Conservation (phyloP, 2,329 filamentous ascomycete genomes). For the Verticillium nubilum region DNA sequence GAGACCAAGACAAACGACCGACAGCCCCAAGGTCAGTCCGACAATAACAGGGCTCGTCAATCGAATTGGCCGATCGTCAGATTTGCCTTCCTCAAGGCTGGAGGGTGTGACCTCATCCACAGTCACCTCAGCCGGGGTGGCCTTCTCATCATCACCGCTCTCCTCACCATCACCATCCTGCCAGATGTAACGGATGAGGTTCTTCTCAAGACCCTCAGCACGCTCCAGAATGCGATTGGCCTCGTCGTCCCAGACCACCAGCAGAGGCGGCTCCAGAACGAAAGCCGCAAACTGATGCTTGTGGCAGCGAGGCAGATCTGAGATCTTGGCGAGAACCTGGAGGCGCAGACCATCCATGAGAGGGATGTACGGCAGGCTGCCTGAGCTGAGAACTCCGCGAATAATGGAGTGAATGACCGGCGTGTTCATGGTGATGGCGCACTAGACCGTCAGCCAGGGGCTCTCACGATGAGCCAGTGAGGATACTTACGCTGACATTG, state of each 20-base stretch:
- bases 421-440: constrained; percentile 64
- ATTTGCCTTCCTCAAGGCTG: constrained; percentile 31
- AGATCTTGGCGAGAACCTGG: constrained; percentile 55
- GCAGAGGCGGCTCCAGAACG: constrained; percentile 48
- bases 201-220: constrained; percentile 43
- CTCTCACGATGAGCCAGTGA: neutral
- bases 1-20: constrained; percentile 46
- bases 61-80: constrained; percentile 41
- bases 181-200: constrained; percentile 56
- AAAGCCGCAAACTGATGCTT: constrained; percentile 64
- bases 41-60: constrained; percentile 51
- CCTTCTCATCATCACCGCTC: constrained; percentile 33
- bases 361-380: constrained; percentile 46
- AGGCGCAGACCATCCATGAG: constrained; percentile 52
- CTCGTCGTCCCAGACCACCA: constrained; percentile 62
- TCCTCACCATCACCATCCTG: constrained; percentile 30
- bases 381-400: constrained; percentile 33
- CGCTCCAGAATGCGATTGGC: constrained; percentile 48
- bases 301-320: constrained; percentile 51
- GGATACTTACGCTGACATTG: constrained; percentile 47
- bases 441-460: constrained; percentile 29
- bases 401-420: constrained; percentile 58
- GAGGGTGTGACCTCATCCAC: constrained; percentile 37
- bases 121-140: constrained; percentile 20
- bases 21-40: constrained; percentile 44